These are phyloP conservation scores for Amanita subjunquillea DNA, from an alignment of 768 basidiomycete species.

Conservation along the genomic window DNA sequence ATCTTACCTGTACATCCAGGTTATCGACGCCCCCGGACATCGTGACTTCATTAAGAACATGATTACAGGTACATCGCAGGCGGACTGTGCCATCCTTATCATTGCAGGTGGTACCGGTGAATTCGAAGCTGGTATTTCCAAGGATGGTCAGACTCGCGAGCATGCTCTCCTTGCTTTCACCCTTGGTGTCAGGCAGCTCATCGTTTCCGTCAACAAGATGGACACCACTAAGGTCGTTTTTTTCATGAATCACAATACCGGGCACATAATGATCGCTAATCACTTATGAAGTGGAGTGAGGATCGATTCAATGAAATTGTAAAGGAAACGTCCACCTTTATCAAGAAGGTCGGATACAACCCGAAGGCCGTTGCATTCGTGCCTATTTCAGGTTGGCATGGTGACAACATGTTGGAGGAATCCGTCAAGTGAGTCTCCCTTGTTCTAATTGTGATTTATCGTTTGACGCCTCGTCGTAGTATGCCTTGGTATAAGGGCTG, in stretches of 20 bases:
- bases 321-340: slow-evolving; percentile 96
- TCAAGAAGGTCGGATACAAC: slow-evolving; percentile 99
- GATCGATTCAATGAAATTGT: slow-evolving; percentile 99
- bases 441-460: not conserved
- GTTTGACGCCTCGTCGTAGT: slow-evolving; percentile 32
- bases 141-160: slow-evolving; percentile 99
- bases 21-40: slow-evolving; percentile 99
- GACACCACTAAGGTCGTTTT: slow-evolving; percentile 87
- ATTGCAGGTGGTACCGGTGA: slow-evolving; percentile 99
- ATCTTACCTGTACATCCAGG: slow-evolving; percentile 24
- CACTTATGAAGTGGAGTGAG: slow-evolving; percentile 77
- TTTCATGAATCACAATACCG: not conserved
- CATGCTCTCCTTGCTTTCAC: slow-evolving; percentile 99
- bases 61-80: slow-evolving; percentile 99
- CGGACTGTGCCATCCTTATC: slow-evolving; percentile 99
- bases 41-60: slow-evolving; percentile 99
- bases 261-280: not conserved
- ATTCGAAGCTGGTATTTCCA: slow-evolving; percentile 99
- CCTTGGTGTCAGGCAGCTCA: slow-evolving; percentile 99
- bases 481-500: slow-evolving; percentile 99
- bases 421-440: slow-evolving; percentile 66
- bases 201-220: slow-evolving; percentile 99
- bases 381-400: slow-evolving; percentile 99
- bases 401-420: slow-evolving; percentile 99
- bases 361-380: slow-evolving; percentile 98